These are phyloP conservation scores for Gloeophyllum trabeum DNA, from an alignment of 768 basidiomycete genomes.

Conservation along the genomic window DNA sequence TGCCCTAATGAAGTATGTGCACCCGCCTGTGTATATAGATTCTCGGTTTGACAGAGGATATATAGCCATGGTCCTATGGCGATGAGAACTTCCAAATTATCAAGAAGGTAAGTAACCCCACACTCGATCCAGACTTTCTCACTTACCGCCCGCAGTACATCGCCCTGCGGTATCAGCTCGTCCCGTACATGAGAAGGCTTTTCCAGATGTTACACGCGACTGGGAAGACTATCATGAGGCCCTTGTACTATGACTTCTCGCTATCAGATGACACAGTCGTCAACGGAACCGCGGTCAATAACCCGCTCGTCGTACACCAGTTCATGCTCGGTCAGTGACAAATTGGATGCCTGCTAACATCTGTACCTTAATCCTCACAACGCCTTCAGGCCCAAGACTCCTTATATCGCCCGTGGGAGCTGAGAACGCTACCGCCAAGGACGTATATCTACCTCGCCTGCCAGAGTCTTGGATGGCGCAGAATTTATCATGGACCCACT, in stretches of 20 bases:
- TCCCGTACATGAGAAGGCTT: conserved; percentile 20
- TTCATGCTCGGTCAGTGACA: conserved; percentile 25
- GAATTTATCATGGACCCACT: conserved; percentile 20
- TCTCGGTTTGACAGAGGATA: neutral
- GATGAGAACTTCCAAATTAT: conserved; percentile 23
- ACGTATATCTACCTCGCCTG: conserved; percentile 19
- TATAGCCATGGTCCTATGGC: conserved; percentile 27
- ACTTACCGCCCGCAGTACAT: conserved; percentile 17
- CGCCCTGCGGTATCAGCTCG: conserved; percentile 23
- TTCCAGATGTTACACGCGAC: conserved; percentile 21
- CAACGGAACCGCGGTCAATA: conserved; percentile 16
- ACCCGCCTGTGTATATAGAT: neutral
- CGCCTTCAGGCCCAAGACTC: conserved; percentile 15
- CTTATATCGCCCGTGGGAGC: conserved; percentile 23
- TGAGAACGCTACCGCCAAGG: conserved; percentile 14
- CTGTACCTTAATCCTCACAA: neutral
- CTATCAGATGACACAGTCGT: conserved; percentile 17
- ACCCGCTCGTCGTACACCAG: conserved; percentile 19
- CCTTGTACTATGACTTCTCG: conserved; percentile 22
- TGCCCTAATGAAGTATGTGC: conserved; percentile 22
- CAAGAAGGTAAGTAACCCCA: conserved; percentile 15
- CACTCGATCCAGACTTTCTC: neutral
- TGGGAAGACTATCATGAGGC: conserved; percentile 20
- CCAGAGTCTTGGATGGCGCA: conserved; percentile 6
- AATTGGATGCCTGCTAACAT: neutral